phyloP scores from a whole-genome alignment of 306 rosid genomes.

The Rosa rugosa region DNA sequence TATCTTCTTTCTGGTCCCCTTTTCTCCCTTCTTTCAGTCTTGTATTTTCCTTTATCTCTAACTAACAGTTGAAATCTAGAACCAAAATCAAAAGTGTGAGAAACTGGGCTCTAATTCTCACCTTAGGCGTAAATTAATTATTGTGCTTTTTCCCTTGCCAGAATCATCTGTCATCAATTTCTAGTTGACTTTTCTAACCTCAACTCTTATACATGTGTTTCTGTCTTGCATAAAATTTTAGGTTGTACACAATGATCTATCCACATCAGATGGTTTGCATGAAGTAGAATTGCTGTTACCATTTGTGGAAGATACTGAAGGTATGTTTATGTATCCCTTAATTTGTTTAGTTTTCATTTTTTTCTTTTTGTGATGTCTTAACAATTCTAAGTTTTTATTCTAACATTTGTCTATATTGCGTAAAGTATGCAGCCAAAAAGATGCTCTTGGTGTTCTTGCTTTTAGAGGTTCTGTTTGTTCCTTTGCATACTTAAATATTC shows the following conservation, averaged over 20 bases:
- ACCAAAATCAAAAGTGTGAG: background rate
- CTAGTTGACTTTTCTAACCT: slow-evolving; percentile 9
- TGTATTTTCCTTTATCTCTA: background rate
- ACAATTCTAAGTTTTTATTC: slow-evolving; percentile 15
- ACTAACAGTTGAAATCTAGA: background rate
- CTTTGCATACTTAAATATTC: slow-evolving; percentile 70
- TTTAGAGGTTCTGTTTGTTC: slow-evolving; percentile 77
- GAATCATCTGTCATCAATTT: background rate
- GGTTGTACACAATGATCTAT: slow-evolving; percentile 60
- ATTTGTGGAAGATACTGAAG: slow-evolving; percentile 52
- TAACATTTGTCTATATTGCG: slow-evolving; percentile 32
- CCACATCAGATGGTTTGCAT: slow-evolving; percentile 55
- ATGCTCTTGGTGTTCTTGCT: slow-evolving; percentile 60
- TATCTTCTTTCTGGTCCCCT: background rate
- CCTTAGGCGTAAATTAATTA: background rate
- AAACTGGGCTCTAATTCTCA: background rate
- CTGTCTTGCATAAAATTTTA: slow-evolving; percentile 25
- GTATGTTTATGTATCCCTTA: slow-evolving; percentile 32
- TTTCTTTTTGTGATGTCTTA: slow-evolving; percentile 10
- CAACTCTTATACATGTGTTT: slow-evolving; percentile 11
- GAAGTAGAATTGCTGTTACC: slow-evolving; percentile 81
- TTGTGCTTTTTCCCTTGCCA: background rate
- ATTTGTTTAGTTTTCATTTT: background rate
- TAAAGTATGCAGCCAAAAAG: slow-evolving; percentile 72
- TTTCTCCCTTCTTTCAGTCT: background rate